phyloP scores from a whole-genome alignment of 192 early-diverging fungal genomes.

The Coemansia sp. region DNA sequence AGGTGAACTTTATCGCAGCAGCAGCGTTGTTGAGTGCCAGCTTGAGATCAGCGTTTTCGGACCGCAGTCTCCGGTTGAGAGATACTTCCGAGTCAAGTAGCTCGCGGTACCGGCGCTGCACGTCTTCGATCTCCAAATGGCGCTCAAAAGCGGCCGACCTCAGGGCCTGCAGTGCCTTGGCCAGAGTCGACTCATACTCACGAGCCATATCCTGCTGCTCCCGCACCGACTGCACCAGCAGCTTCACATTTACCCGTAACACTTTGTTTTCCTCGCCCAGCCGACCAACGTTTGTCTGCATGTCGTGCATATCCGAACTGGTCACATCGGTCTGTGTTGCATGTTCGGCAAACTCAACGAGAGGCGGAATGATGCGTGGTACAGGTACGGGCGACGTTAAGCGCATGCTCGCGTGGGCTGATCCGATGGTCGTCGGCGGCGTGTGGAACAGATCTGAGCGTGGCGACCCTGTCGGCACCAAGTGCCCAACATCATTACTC shows the following conservation, averaged over 20 bases:
- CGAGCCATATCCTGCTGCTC: constrained; percentile 48
- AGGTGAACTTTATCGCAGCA: constrained; percentile 14
- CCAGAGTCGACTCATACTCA: constrained; percentile 42
- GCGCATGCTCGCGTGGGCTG: constrained; percentile 10
- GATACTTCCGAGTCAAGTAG: constrained; percentile 27
- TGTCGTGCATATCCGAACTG: constrained; percentile 11
- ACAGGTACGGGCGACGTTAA: not conserved
- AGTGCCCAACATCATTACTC: not conserved
- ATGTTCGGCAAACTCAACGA: not conserved
- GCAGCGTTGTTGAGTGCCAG: constrained; percentile 29
- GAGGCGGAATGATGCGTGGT: not conserved
- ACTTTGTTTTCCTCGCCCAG: constrained; percentile 28
- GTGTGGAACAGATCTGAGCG: constrained; percentile 29
- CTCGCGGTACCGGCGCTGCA: constrained; percentile 35
- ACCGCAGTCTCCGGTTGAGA: constrained; percentile 31
- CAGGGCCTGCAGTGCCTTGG: constrained; percentile 33
- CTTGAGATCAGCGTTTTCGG: constrained; percentile 32
- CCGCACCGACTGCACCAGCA: constrained; percentile 26
- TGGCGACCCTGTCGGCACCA: constrained; percentile 2
- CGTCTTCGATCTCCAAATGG: constrained; percentile 26
- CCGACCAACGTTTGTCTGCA: not conserved
- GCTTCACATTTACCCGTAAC: constrained; percentile 21
- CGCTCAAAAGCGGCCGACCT: constrained; percentile 41
- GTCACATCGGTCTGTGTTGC: constrained; percentile 10
- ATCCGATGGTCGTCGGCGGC: constrained; percentile 15